Conservation (phyloP, 495 filamentous ascomycete genomes). For the Staphylotrichum tortipilum region DNA sequence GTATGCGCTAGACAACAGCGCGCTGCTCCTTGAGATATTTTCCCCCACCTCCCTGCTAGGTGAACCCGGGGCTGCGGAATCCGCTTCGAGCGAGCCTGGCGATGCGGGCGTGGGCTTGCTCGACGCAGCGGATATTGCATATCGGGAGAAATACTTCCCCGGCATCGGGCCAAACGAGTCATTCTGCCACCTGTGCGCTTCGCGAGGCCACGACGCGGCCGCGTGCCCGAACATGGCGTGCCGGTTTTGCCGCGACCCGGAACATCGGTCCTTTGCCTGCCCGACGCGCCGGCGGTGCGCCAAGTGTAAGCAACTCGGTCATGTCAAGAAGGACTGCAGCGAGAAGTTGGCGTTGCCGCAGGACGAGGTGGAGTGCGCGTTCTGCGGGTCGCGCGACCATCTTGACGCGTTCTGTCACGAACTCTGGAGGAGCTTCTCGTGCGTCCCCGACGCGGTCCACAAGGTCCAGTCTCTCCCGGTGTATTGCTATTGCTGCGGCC, state of each 20-base stretch:
- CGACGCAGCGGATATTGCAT: constrained; percentile 16
- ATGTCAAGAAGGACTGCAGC: constrained; percentile 19
- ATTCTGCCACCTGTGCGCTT: constrained; percentile 34
- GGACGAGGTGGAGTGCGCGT: constrained; percentile 29
- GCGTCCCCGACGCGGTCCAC: constrained; percentile 9
- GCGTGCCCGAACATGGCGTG: constrained; percentile 28
- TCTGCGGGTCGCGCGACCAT: constrained; percentile 28
- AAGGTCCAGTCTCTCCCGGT: constrained; percentile 32
- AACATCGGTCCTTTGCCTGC: constrained; percentile 29
- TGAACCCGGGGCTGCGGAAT: neutral
- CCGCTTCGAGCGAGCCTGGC: neutral
- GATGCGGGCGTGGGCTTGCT: neutral
- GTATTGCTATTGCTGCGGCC: constrained; percentile 37
- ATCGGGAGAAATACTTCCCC: constrained; percentile 32
- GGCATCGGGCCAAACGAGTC: constrained; percentile 20
- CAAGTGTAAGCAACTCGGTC: constrained; percentile 34
- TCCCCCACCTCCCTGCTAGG: neutral
- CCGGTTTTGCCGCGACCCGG: constrained; percentile 25
- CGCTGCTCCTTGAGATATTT: neutral
- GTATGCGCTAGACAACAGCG: constrained; percentile 6
- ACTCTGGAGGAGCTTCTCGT: constrained; percentile 32
- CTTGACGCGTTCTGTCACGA: constrained; percentile 25
- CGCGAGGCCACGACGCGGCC: constrained; percentile 22
- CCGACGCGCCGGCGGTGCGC: constrained; percentile 29
- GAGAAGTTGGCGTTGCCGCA: constrained; percentile 27